phyloP scores from a whole-genome alignment of 306 rosid species.

The Cucumis sativus region Cucumber_9930_V3 NC_026659.2:25411501-25412000 shows the following conservation, averaged over 20 bases:
- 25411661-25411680: too few relatives aligned
- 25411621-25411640: too few relatives aligned
- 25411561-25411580: too few relatives aligned
- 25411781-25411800: not conserved
- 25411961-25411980: not conserved
- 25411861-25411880: not conserved
- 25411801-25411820: not conserved
- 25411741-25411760: not conserved
- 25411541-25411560: too few relatives aligned
- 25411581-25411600: too few relatives aligned
- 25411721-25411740: too few relatives aligned
- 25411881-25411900: not conserved
- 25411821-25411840: not conserved
- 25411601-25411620: too few relatives aligned
- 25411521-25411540: too few relatives aligned
- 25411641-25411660: too few relatives aligned
- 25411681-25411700: too few relatives aligned
- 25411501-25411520: too few relatives aligned
- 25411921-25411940: not conserved
- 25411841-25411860: not conserved
- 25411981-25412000: not conserved
- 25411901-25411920: not conserved
- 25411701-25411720: too few relatives aligned
- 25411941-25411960: conserved; percentile 15
- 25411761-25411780: not conserved